Conservation (phyloP, 2,329 filamentous ascomycete species). For the Cercospora beticola region DNA sequence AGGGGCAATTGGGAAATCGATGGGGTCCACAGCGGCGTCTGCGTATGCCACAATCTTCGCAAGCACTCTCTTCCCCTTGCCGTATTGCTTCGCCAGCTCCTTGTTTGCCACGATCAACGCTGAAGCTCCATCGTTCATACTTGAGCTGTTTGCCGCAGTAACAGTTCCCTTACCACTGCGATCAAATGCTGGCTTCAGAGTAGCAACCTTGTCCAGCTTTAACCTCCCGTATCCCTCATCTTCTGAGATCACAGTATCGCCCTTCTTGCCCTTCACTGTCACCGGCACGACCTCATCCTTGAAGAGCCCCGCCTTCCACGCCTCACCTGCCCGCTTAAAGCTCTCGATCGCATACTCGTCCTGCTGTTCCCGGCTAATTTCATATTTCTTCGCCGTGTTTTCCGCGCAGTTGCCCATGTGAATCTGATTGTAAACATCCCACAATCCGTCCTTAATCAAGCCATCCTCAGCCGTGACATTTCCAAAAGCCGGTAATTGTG, state of each 20-base stretch:
- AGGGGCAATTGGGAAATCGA: constrained; percentile 93
- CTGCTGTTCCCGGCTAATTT: constrained; percentile 79
- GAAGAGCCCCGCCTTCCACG: constrained; percentile 81
- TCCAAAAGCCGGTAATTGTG: constrained; percentile 79
- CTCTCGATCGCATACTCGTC: constrained; percentile 87
- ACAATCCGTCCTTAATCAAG: constrained; percentile 88
- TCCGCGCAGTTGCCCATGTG: constrained; percentile 99
- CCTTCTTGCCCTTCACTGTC: constrained; percentile 79
- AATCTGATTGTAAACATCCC: constrained; percentile 93
- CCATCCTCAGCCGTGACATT: constrained; percentile 87
- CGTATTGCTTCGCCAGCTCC: constrained; percentile 77
- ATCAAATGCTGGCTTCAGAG: constrained; percentile 87
- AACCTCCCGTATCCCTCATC: constrained; percentile 90
- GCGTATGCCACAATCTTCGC: constrained; percentile 82
- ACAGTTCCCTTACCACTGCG: constrained; percentile 83
- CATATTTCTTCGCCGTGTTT: constrained; percentile 84
- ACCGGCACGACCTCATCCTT: constrained; percentile 88
- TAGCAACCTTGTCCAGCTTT: constrained; percentile 81
- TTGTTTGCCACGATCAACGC: constrained; percentile 83
- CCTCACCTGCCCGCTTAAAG: constrained; percentile 84
- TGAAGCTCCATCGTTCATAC: constrained; percentile 90
- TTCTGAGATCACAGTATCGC: constrained; percentile 71
- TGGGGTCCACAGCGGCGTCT: constrained; percentile 84
- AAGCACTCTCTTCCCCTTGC: constrained; percentile 74
- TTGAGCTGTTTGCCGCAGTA: constrained; percentile 91